Conservation (phyloP, 306 rosid genomes). For the Phaseolus lunatus region DNA sequence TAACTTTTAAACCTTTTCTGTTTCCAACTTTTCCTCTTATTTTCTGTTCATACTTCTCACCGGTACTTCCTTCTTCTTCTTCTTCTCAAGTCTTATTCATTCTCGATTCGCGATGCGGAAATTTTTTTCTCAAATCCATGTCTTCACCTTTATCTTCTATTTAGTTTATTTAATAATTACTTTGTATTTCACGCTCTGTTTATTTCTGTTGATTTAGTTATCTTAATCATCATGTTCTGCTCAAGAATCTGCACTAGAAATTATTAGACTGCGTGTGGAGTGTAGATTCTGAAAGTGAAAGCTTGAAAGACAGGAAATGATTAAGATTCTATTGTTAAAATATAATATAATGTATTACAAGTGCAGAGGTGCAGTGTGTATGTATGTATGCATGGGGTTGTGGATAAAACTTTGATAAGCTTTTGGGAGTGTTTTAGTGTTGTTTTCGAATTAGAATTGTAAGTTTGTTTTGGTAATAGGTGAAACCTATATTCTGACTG, state of each 20-base stretch:
- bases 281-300: background rate
- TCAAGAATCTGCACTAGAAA: background rate
- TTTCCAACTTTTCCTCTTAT: background rate
- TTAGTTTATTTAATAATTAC: too few relatives aligned
- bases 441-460: too few relatives aligned
- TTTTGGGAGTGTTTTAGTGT: too few relatives aligned
- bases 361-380: background rate
- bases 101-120: background rate
- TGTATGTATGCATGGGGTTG: background rate
- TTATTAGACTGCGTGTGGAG: background rate
- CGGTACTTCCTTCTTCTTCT: background rate
- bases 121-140: background rate
- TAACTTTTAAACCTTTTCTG: background rate
- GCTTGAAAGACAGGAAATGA: background rate
- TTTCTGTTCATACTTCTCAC: background rate
- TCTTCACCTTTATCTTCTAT: background rate
- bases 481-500: background rate
- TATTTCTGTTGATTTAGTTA: background rate
- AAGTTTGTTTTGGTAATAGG: background rate
- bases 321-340: background rate
- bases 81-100: background rate
- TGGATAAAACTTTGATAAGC: background rate
- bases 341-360: too few relatives aligned
- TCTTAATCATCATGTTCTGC: constrained; percentile 21
- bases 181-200: background rate